Evolutionary conservation across 225 moss, liverwort and hornwort genomes (phyloP).

Genomic region (Bryoerythrophyllum caledonicum): DNA sequence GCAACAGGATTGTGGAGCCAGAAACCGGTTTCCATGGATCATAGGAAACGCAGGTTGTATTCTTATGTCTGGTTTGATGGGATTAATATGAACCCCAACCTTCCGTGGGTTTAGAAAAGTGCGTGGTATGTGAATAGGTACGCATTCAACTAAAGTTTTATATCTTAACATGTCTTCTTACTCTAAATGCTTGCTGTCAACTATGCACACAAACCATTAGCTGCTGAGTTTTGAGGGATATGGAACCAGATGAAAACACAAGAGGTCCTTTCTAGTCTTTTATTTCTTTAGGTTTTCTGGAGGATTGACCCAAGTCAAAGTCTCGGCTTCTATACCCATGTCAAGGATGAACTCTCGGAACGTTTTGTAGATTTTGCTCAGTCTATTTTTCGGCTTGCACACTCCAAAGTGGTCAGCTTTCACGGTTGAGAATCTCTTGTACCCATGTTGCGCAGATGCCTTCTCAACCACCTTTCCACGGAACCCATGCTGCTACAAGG

Average conservation of each 20-base stretch:
- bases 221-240: background rate
- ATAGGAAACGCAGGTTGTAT: no score
- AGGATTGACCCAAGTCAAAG: conserved; percentile 8
- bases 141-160: no score
- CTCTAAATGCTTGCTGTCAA: background rate
- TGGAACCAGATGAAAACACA: background rate
- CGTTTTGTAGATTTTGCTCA: background rate
- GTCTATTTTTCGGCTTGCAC: background rate
- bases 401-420: conserved; percentile 4
- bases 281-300: background rate
- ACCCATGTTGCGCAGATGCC: background rate
- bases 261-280: background rate
- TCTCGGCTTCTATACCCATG: background rate
- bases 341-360: background rate
- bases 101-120: no score
- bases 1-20: no score
- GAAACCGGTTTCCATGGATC: no score
- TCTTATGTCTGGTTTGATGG: no score
- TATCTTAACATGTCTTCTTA: no score
- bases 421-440: background rate
- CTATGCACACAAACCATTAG: background rate
- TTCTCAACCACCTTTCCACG: conserved; percentile 4
- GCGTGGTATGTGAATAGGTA: no score
- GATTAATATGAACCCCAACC: no score
- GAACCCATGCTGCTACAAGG: background rate